Evolutionary conservation across 2,329 filamentous ascomycete genomes (phyloP), one percentile per base, ranked within the genome.

Genomic region (Alternaria rosae): DNA sequence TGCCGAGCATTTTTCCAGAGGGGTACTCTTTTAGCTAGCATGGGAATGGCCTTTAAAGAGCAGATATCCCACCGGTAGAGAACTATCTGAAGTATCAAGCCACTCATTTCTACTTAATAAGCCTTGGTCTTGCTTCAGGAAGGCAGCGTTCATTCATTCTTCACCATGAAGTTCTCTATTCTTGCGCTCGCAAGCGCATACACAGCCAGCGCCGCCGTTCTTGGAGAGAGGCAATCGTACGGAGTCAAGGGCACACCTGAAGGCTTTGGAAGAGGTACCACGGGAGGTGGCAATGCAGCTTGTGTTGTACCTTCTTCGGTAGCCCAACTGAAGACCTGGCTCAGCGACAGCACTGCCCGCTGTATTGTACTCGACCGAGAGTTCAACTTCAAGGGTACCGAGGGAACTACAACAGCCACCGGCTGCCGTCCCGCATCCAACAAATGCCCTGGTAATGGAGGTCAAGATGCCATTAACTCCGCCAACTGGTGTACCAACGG

Each of bases 401-500:
- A 75, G 43, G 73, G 73, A 23, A 66, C 59, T 3, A 58, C 55
- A 7, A 72, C 64, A 20, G 61, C 60, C 23, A 32, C 62, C 26
- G 67, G 66, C 54, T 68, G 72, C 62, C 84, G 85, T 15, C 86
- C 86, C 17, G 62, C 62, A 38, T 67, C 64, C 30, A 70, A 69
- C 80, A 61, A 41, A 15, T 61, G 59, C 20, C 32, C 48, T 12
- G 86, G 84, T 35, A 87, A 85, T 25, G 84, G 74, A n/a, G 86
- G 87, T 74, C 87, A 89, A 80, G 67, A 82, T 32, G 84, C 86
- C 64, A 87, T 89, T 71, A 86, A 89, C 80, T 76, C 84, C 75
- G 42, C 67, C 51, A 57, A 61, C 45, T 64, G 70, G 66, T 64
- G 62, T 23, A 66, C 64, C 32, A 71, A 54, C 60, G 62, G 55